Base-by-base conservation (phyloP, 768 basidiomycete species). In the Pulveroboletus frians region DNA sequence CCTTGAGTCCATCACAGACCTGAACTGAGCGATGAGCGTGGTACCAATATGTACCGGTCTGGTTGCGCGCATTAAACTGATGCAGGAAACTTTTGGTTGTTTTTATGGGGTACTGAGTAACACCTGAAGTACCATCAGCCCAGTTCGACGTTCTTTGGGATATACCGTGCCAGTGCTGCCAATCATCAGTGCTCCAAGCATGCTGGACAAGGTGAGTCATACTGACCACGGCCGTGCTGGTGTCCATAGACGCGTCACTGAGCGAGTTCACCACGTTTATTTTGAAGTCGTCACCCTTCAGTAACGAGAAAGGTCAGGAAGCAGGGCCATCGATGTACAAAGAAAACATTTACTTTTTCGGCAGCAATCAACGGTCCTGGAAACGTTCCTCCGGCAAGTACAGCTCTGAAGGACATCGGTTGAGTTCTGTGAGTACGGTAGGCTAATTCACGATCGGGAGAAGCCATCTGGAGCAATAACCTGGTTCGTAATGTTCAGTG, bases 121-220 rank as follows among this genome's bases (percentile, higher is more conserved):
- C 61, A 18, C 63, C 65, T 2, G 63, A 59, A 1, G 67, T 52
- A 9, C 79, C 79, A 47, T 81, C 79, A 1, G 69, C 73, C 62
- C 66, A 75, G 47, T 70, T 75, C 9, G 73, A 71, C 3, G 54
- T 49, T 1, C 60, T 57, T 55, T 80, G 78, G 43, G 64, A 69
- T 39, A 80, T 55, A 3, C 79, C 79, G 54, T 80, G 79, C 77
- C 77, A 80, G 53, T 81, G 79, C 79, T 81, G 10, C 4, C 5
- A 13, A 4, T 4, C 15, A 35, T 11, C 5, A 30, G 27, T 17
- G 38, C 23, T 14, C 7, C 36, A 17, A 14, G 8, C 6, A 9
- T 35, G 14, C 13, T 4, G 2, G 7, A 31, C n/a, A 34, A 8
- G 5, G 14, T 15, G 17, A 4, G 23, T 21, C 41, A 29, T 7